These are phyloP conservation scores for Ocimum tenuiflorum DNA, from an alignment of 257 asterid species.

Conservation along the genomic window DNA sequence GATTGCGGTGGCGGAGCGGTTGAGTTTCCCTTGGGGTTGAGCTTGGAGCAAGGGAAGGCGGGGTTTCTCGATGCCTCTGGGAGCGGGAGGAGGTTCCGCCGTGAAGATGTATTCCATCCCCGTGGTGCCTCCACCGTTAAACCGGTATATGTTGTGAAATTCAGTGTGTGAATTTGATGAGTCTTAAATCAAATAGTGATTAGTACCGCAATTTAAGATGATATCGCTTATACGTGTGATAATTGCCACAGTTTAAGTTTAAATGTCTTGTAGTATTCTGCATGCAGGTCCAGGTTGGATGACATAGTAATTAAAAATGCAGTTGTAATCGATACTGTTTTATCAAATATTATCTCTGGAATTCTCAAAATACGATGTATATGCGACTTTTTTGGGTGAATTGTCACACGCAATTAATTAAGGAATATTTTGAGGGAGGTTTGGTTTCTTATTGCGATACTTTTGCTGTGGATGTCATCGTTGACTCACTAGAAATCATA, in stretches of 20 bases:
- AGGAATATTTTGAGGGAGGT: slow-evolving; percentile 3
- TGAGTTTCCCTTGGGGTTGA: slow-evolving; percentile 82
- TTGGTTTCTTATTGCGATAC: not conserved
- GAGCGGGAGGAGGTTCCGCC: slow-evolving; percentile 53
- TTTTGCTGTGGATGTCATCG: not conserved
- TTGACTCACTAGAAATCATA: not conserved
- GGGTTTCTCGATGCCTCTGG: slow-evolving; percentile 57
- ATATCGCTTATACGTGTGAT: too few relatives aligned
- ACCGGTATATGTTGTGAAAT: slow-evolving; percentile 32
- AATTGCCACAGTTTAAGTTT: too few relatives aligned
- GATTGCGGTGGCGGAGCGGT: slow-evolving; percentile 29
- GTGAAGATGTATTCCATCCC: slow-evolving; percentile 50
- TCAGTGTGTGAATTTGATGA: not conserved
- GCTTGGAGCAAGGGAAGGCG: slow-evolving; percentile 77
- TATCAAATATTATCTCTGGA: not conserved
- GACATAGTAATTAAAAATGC: not conserved
- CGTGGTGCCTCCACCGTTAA: slow-evolving; percentile 55
- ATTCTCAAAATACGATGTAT: not conserved
- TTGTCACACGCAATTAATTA: not conserved
- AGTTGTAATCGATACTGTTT: not conserved
- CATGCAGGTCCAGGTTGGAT: not conserved
- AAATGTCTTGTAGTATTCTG: not conserved
- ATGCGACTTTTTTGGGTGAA: not conserved
- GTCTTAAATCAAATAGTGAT: slow-evolving; percentile 2
- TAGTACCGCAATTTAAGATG: slow-evolving; percentile 1